Evolutionary conservation across 495 filamentous ascomycete genomes (phyloP).

Genomic region (Diplogelasinospora grovesii): DNA sequence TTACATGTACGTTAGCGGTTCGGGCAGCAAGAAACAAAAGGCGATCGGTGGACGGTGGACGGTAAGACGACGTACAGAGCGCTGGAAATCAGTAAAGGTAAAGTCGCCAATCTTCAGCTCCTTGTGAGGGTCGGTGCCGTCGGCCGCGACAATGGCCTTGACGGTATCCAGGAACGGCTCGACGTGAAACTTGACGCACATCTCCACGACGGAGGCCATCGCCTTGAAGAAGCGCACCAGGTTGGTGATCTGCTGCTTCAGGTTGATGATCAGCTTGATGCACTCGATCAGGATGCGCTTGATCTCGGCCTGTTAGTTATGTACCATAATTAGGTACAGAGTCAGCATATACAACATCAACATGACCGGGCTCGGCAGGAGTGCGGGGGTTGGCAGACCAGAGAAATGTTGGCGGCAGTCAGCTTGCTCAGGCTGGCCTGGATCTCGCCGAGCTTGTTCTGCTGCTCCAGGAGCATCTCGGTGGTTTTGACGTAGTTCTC

Average conservation of each 20-base stretch:
- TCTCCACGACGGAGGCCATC: slow-evolving; percentile 1
- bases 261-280: slow-evolving; percentile 6
- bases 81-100: slow-evolving; percentile 1
- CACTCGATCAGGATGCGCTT: slow-evolving; percentile 4
- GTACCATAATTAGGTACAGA: too few relatives aligned
- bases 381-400: not conserved
- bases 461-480: slow-evolving; percentile 5
- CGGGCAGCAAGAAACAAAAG: too few relatives aligned
- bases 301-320: slow-evolving; percentile 7
- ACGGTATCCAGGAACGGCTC: slow-evolving; percentile 4
- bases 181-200: slow-evolving; percentile 1
- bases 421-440: slow-evolving; percentile 1
- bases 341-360: not conserved
- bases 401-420: not conserved
- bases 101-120: slow-evolving; percentile 1
- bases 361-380: not conserved
- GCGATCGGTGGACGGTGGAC: too few relatives aligned
- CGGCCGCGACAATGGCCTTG: not conserved
- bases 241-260: slow-evolving; percentile 4
- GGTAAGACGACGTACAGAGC: not conserved
- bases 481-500: slow-evolving; percentile 3
- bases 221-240: slow-evolving; percentile 6
- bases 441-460: slow-evolving; percentile 1
- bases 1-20: not conserved
- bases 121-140: slow-evolving; percentile 4